phyloP scores from a whole-genome alignment of 495 filamentous ascomycete genomes.

The Penicillium antarcticum region DNA sequence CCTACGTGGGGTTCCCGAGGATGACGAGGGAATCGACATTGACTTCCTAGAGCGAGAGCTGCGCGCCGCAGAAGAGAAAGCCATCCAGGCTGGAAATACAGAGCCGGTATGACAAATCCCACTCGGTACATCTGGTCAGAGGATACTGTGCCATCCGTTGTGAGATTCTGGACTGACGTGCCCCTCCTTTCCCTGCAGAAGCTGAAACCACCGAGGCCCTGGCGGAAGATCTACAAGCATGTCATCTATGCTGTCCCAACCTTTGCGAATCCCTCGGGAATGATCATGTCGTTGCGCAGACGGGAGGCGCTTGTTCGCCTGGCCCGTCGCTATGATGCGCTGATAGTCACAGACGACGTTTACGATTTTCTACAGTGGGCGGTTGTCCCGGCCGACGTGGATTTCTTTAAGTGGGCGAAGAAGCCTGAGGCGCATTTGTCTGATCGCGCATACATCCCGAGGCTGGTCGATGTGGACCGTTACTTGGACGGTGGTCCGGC shows the following conservation, averaged over 20 bases:
- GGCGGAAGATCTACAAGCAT: conserved; percentile 72
- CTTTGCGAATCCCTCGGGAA: conserved; percentile 76
- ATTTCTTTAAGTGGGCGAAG: conserved; percentile 72
- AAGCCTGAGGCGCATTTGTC: conserved; percentile 19
- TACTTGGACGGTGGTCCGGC: conserved; percentile 53
- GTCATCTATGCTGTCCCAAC: conserved; percentile 82
- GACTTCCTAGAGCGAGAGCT: conserved; percentile 50
- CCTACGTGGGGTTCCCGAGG: conserved; percentile 66
- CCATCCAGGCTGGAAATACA: conserved; percentile 23
- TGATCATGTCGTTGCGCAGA: conserved; percentile 63
- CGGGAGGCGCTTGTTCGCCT: conserved; percentile 61
- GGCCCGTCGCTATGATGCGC: conserved; percentile 69
- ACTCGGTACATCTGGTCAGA: neutral
- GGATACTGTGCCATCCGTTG: neutral
- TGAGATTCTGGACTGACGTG: conserved; percentile 9
- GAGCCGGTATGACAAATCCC: conserved; percentile 33
- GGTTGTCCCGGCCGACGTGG: conserved; percentile 18
- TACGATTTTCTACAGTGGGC: conserved; percentile 86
- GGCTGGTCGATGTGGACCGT: conserved; percentile 75
- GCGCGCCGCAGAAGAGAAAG: conserved; percentile 33
- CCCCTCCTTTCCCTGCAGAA: conserved; percentile 19
- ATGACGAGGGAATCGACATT: conserved; percentile 70
- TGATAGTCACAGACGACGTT: conserved; percentile 84
- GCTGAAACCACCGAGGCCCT: conserved; percentile 40
- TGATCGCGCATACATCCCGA: conserved; percentile 55